A percentile compares a stretch with the other conserved stretches of the same genome.
phyloP scores from a whole-genome alignment of 208 protist genomes.

The Acanthamoeba lenticulata region DNA sequence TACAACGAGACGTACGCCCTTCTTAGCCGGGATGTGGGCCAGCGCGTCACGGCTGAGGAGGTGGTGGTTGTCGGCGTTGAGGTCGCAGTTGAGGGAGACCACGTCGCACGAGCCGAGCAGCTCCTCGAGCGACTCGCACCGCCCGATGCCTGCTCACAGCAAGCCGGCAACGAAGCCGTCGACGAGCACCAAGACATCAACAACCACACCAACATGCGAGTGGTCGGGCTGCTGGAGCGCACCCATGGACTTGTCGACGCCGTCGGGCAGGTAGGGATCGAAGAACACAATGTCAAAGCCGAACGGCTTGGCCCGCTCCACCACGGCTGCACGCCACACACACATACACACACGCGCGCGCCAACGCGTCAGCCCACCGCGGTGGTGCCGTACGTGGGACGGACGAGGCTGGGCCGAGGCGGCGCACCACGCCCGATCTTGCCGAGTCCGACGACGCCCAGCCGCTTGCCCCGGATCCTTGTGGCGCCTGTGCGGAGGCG shows the following conservation, averaged over 20 bases:
- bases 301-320: conserved; percentile 16
- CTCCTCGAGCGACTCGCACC: conserved; percentile 26
- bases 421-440: not conserved
- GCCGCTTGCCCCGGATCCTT: not conserved
- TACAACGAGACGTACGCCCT: not conserved
- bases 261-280: conserved; percentile 54
- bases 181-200: not conserved
- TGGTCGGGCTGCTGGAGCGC: not conserved
- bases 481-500: not conserved
- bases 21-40: not conserved
- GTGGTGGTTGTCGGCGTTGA: conserved; percentile 17
- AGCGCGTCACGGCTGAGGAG: not conserved
- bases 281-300: conserved; percentile 56
- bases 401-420: too few species aligned
- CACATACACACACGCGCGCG: too few species aligned
- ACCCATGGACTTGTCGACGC: conserved; percentile 25
- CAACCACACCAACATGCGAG: not conserved
- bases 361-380: too few species aligned
- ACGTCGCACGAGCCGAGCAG: not conserved
- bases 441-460: not conserved
- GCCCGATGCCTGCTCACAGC: not conserved
- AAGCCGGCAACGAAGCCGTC: not conserved
- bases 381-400: too few species aligned
- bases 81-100: conserved; percentile 36
- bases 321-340: conserved; percentile 28